phyloP scores from a whole-genome alignment of 1,139 yeast species.

The Suhomyces atakaporum region DNA sequence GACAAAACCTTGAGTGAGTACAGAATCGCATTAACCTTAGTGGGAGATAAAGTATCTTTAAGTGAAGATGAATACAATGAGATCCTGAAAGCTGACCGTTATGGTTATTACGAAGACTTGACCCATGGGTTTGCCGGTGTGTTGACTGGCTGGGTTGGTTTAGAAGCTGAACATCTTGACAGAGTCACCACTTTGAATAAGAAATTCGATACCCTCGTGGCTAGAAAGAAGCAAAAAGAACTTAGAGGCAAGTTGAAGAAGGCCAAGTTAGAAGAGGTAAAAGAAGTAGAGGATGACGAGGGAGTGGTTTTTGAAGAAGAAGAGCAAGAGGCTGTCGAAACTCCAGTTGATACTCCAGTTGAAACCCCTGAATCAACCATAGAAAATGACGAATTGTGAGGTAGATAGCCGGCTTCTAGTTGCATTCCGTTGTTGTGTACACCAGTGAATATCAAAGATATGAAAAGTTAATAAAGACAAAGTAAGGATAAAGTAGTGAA shows the following conservation, averaged over 20 bases:
- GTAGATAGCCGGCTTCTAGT: neutral
- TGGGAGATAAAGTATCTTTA: slow-evolving; percentile 29
- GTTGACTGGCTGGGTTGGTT: slow-evolving; percentile 30
- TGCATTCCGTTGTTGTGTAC: neutral
- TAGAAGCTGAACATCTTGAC: slow-evolving; percentile 43
- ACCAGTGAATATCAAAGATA: too few relatives aligned
- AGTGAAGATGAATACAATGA: slow-evolving; percentile 28
- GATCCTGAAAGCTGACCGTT: slow-evolving; percentile 36
- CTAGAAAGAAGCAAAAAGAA: slow-evolving; percentile 40
- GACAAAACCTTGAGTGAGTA: slow-evolving; percentile 38
- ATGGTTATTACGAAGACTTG: slow-evolving; percentile 35
- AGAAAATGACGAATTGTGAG: slow-evolving; percentile 12
- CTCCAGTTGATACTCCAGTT: neutral
- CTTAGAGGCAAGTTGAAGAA: slow-evolving; percentile 34
- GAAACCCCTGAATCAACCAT: slow-evolving; percentile 2
- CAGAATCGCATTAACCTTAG: slow-evolving; percentile 34
- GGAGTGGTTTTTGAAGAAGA: slow-evolving; percentile 12
- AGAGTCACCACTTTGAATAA: slow-evolving; percentile 40
- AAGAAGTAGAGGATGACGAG: slow-evolving; percentile 7
- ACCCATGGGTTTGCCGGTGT: slow-evolving; percentile 37
- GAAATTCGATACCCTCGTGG: slow-evolving; percentile 35
- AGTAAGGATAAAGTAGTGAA: too few relatives aligned
- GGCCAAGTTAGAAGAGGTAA: slow-evolving; percentile 11
- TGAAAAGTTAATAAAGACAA: too few relatives aligned
- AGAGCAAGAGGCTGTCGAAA: slow-evolving; percentile 3